Evolutionary conservation across 2,329 filamentous ascomycete genomes (phyloP).

Genomic region (Ophidiomyces ophidiicola): DNA sequence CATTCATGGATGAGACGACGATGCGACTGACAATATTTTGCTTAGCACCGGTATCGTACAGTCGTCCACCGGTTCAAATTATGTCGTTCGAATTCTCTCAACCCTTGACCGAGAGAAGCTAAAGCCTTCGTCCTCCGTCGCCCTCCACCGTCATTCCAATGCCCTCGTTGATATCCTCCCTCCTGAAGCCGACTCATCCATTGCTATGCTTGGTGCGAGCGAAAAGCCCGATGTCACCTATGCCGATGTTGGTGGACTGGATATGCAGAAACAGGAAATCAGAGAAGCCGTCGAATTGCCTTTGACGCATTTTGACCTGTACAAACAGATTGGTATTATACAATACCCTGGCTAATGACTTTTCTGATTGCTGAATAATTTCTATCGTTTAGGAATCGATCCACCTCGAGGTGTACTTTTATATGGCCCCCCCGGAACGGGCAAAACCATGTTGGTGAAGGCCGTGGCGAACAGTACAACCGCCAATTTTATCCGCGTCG

Average conservation of each 20-base stretch:
- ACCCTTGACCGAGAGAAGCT: constrained; percentile 96
- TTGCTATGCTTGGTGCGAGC: constrained; percentile 90
- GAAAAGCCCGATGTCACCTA: constrained; percentile 99
- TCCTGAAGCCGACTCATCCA: constrained; percentile 96
- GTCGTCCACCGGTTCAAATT: constrained; percentile 96
- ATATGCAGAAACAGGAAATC: constrained; percentile 99
- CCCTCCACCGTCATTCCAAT: constrained; percentile 95
- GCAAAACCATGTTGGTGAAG: constrained; percentile 97
- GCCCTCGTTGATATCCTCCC: constrained; percentile 95
- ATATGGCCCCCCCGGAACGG: constrained; percentile 89
- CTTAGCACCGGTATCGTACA: constrained; percentile 91
- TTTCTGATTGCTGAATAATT: constrained; percentile 2
- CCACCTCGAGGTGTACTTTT: constrained; percentile 90
- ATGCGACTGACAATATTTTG: constrained; percentile 15
- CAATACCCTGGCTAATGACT: not conserved
- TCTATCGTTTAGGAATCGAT: constrained; percentile 53
- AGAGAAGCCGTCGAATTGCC: constrained; percentile 94
- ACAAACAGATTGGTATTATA: constrained; percentile 77
- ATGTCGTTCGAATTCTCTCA: constrained; percentile 94
- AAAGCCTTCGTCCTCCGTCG: constrained; percentile 94
- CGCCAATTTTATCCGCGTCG: constrained; percentile 94
- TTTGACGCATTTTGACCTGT: constrained; percentile 93
- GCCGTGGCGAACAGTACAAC: constrained; percentile 97
- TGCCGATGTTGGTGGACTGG: constrained; percentile 89
- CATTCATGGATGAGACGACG: not conserved